Conservation (phyloP, 192 early-diverging fungal species). For the Mortierella alpina region DNA sequence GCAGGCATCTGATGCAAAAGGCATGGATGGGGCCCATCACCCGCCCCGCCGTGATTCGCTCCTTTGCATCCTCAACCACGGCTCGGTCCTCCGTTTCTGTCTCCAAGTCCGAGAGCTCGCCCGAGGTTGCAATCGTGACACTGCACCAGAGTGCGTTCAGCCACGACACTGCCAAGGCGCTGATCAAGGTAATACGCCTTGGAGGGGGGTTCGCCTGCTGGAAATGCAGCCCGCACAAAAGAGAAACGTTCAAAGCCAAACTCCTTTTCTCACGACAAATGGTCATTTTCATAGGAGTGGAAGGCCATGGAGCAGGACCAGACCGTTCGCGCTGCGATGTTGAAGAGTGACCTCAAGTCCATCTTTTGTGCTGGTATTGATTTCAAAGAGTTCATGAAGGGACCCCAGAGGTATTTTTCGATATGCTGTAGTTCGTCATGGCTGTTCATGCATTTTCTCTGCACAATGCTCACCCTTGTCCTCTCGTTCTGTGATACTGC, state of each 20-base stretch:
- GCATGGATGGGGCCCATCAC: not conserved
- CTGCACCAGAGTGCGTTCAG: conserved; percentile 44
- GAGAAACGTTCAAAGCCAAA: not conserved
- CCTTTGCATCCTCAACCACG: conserved; percentile 5
- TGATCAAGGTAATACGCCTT: conserved; percentile 23
- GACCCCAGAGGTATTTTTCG: conserved; percentile 28
- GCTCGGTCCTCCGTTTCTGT: conserved; percentile 15
- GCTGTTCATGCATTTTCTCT: not conserved
- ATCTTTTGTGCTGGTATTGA: conserved; percentile 55
- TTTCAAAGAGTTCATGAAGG: conserved; percentile 48
- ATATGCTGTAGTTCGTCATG: not conserved
- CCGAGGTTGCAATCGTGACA: conserved; percentile 37
- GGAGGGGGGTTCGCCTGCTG: not conserved
- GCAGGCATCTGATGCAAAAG: not conserved
- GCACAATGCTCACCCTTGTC: not conserved
- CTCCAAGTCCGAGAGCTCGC: conserved; percentile 23
- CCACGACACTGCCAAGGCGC: conserved; percentile 30
- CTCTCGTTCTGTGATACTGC: not conserved
- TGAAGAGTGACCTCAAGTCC: conserved; percentile 48
- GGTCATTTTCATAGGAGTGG: conserved; percentile 34
- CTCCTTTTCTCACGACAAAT: not conserved
- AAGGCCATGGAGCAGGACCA: conserved; percentile 48
- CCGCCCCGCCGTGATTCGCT: conserved; percentile 16
- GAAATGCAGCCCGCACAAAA: not conserved
- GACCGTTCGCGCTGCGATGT: conserved; percentile 29